These are phyloP conservation scores for Fraxinus pennsylvanica DNA, from an alignment of 257 asterid species.

Conservation along the genomic window DNA sequence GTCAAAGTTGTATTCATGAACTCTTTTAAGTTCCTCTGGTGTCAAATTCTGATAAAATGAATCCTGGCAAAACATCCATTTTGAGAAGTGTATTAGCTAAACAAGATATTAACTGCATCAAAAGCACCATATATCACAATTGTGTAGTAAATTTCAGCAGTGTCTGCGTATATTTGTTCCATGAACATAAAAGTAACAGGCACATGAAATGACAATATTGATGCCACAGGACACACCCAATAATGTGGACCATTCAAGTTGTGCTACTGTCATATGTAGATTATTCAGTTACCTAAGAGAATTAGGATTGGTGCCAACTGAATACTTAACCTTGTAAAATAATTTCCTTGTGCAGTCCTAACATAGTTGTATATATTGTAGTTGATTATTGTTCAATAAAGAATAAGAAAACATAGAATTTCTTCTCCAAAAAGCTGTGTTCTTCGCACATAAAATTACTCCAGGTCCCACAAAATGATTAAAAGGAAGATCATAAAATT, in stretches of 20 bases:
- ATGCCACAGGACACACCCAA: constrained; percentile 8
- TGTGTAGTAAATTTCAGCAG: background rate
- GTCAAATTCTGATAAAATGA: constrained; percentile 88
- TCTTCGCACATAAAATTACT: background rate
- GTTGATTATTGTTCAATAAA: too few relatives aligned
- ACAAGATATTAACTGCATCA: background rate
- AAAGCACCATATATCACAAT: background rate
- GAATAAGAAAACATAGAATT: too few relatives aligned
- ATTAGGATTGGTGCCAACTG: too few relatives aligned
- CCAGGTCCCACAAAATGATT: constrained; percentile 7
- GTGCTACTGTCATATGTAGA: background rate
- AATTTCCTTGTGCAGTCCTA: too few relatives aligned
- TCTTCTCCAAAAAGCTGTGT: too few relatives aligned
- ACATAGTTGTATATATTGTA: too few relatives aligned
- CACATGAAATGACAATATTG: constrained; percentile 1
- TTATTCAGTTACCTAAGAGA: too few relatives aligned
- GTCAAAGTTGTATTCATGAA: constrained; percentile 96
- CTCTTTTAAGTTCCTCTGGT: constrained; percentile 76
- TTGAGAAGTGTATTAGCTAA: constrained; percentile 19
- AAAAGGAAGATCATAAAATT: constrained; percentile 1
- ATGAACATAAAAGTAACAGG: constrained; percentile 12
- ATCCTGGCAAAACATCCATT: constrained; percentile 60
- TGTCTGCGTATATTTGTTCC: constrained; percentile 2
- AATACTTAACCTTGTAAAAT: too few relatives aligned
- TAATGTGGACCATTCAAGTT: background rate